Conservation (phyloP, 208 protist genomes). For the Zelonia costaricensis region DNA sequence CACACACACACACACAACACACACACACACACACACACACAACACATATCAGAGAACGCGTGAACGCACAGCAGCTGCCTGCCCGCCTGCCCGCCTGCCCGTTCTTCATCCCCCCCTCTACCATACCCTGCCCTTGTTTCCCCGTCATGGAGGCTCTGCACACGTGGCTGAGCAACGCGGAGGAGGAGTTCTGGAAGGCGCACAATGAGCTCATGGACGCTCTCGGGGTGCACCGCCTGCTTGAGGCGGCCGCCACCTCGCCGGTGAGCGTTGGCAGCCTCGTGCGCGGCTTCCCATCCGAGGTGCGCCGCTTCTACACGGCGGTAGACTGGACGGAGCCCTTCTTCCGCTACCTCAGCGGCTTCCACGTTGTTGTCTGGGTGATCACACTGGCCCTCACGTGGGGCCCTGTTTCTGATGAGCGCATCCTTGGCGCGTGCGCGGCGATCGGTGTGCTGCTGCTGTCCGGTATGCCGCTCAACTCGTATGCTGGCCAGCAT, state of each 20-base stretch:
- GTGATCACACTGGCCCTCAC: slow-evolving; percentile 24
- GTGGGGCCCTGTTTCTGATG: slow-evolving; percentile 31
- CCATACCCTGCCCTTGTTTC: too few species aligned
- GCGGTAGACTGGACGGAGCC: slow-evolving; percentile 79
- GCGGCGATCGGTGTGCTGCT: slow-evolving; percentile 10
- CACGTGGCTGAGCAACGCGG: slow-evolving; percentile 5
- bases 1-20: slow-evolving; percentile 6
- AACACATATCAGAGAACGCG: too few species aligned
- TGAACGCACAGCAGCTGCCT: too few species aligned
- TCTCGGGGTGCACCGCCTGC: slow-evolving; percentile 5
- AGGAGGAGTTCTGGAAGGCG: slow-evolving; percentile 26
- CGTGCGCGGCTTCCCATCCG: not conserved
- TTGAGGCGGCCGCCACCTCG: not conserved
- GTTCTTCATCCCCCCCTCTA: not conserved
- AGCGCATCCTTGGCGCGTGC: slow-evolving; percentile 39
- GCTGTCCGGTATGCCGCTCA: slow-evolving; percentile 27
- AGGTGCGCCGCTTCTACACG: slow-evolving; percentile 31
- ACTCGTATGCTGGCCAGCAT: slow-evolving; percentile 21
- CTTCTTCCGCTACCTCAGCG: slow-evolving; percentile 63
- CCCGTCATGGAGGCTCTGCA: not conserved
- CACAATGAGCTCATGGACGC: slow-evolving; percentile 33
- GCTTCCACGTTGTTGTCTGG: slow-evolving; percentile 52
- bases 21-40: not conserved
- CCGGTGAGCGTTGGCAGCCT: not conserved
- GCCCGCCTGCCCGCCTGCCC: too few species aligned